These are phyloP conservation scores for Tylopilus sp. DNA, from an alignment of 1,284 basidiomycete species.

Conservation along the genomic window DNA sequence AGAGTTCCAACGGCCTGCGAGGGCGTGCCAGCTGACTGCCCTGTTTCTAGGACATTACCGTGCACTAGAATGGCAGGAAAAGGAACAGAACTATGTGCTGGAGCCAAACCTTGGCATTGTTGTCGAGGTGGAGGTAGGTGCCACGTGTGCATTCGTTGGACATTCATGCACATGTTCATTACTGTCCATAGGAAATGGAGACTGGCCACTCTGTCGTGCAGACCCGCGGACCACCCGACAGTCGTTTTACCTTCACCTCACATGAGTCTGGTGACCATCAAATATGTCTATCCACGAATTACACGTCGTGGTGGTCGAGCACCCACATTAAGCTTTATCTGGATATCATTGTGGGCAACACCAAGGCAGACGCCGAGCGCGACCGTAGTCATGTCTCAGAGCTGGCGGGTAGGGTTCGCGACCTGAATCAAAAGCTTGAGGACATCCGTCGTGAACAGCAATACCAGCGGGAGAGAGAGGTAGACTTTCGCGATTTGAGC, in stretches of 20 bases:
- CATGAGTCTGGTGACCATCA: constrained; percentile 96
- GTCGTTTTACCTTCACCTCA: constrained; percentile 95
- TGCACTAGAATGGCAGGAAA: constrained; percentile 87
- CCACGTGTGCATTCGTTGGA: not conserved
- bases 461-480: constrained; percentile 94
- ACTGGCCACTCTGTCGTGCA: constrained; percentile 76
- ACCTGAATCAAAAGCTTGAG: constrained; percentile 89
- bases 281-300: constrained; percentile 91
- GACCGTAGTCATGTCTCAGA: constrained; percentile 87
- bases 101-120: constrained; percentile 84
- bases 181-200: constrained; percentile 64
- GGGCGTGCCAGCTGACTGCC: constrained; percentile 7
- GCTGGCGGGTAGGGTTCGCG: constrained; percentile 81
- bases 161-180: constrained; percentile 3
- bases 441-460: constrained; percentile 96
- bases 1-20: constrained; percentile 19
- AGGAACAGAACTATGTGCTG: constrained; percentile 62
- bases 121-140: constrained; percentile 80
- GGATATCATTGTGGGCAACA: constrained; percentile 87
- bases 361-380: constrained; percentile 78
- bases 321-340: constrained; percentile 94
- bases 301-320: constrained; percentile 78
- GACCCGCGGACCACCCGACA: constrained; percentile 84
- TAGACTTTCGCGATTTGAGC: constrained; percentile 86
- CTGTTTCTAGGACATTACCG: constrained; percentile 78